Evolutionary conservation across 768 basidiomycete species (phyloP).

Genomic region (Russula sp.): DNA sequence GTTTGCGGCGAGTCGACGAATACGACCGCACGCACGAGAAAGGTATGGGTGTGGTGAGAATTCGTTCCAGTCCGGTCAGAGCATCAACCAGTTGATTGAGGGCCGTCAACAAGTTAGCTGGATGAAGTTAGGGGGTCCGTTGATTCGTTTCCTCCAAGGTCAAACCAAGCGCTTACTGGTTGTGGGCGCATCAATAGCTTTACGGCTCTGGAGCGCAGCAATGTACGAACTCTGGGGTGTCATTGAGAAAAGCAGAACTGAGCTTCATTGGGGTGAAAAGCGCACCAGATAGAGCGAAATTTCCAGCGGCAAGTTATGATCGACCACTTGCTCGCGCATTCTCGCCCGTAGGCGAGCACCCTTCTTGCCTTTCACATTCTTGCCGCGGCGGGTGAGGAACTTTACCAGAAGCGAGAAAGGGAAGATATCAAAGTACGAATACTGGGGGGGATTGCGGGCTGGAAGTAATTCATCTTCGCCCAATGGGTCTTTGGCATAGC

Average conservation of each 20-base stretch:
- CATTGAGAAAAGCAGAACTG: constrained; percentile 6
- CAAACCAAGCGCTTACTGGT: constrained; percentile 39
- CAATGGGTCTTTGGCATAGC: constrained; percentile 25
- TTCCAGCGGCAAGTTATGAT: constrained; percentile 63
- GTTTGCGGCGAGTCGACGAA: not conserved
- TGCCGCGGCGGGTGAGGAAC: constrained; percentile 42
- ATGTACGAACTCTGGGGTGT: constrained; percentile 59
- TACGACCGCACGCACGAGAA: constrained; percentile 47
- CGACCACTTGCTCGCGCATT: constrained; percentile 37
- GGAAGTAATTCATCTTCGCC: constrained; percentile 43
- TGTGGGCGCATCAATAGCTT: constrained; percentile 53
- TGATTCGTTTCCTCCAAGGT: not conserved
- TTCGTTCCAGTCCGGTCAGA: constrained; percentile 64
- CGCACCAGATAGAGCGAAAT: constrained; percentile 61
- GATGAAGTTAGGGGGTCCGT: constrained; percentile 2
- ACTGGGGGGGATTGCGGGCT: constrained; percentile 51
- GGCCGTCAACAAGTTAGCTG: constrained; percentile 43
- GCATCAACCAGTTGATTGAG: constrained; percentile 56
- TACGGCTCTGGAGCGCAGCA: constrained; percentile 50
- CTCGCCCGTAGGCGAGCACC: constrained; percentile 50
- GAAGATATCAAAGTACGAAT: constrained; percentile 57
- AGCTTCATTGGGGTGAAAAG: not conserved
- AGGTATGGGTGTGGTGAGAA: constrained; percentile 70
- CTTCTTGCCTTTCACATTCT: constrained; percentile 54
- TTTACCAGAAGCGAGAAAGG: constrained; percentile 58